phyloP scores from a whole-genome alignment of 805 yeast genomes.

The Teunomyces atbi region DNA sequence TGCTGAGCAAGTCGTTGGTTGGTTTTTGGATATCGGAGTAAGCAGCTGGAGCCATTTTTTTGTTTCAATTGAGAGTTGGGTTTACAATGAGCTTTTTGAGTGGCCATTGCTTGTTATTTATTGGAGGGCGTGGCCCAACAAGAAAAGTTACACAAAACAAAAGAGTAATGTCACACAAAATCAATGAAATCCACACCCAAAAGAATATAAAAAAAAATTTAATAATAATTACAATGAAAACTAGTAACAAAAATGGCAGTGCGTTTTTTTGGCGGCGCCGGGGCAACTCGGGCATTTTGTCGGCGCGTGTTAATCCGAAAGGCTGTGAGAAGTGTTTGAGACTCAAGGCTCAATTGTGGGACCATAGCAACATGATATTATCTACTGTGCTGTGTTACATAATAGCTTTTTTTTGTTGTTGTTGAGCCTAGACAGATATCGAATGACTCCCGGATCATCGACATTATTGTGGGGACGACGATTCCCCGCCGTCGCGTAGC shows the following conservation, averaged over 20 bases:
- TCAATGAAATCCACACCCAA: background rate
- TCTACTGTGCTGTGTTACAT: too few species aligned
- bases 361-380: too few species aligned
- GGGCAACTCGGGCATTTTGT: slow-evolving; percentile 1
- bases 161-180: background rate
- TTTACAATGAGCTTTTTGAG: slow-evolving; percentile 3
- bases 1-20: slow-evolving; percentile 84
- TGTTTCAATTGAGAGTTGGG: slow-evolving; percentile 2
- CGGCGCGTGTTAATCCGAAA: background rate
- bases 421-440: background rate
- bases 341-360: too few species aligned
- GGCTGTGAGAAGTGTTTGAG: background rate
- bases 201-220: background rate
- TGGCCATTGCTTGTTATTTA: slow-evolving; percentile 3
- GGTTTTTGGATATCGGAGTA: slow-evolving; percentile 92
- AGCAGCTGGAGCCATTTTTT: slow-evolving; percentile 64
- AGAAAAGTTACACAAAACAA: background rate
- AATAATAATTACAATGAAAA: too few species aligned
- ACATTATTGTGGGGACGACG: slow-evolving; percentile 1
- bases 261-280: background rate
- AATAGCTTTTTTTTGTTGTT: background rate
- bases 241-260: background rate
- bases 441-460: background rate
- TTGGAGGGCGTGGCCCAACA: slow-evolving; percentile 7
- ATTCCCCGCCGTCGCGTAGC: background rate